Evolutionary conservation across 2,329 filamentous ascomycete genomes (phyloP).

Genomic region (Furcasterigmium furcatum): DNA sequence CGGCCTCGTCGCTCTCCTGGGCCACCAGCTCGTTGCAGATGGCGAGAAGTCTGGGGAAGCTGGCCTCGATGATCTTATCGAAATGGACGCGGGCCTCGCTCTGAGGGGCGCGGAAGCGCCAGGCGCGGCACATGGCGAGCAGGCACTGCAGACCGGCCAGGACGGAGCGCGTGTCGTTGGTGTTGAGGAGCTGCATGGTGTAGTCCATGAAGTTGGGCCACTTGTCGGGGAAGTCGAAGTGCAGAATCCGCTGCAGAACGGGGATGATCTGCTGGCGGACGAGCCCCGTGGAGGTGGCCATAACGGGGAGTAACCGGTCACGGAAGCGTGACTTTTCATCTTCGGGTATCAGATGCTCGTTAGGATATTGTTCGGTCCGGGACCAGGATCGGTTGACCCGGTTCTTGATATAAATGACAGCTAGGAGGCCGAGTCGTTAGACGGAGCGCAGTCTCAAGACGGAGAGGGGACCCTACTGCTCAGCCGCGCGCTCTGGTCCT

Average conservation of each 20-base stretch:
- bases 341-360: conserved; percentile 75
- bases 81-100: conserved; percentile 79
- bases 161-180: conserved; percentile 81
- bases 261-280: conserved; percentile 92
- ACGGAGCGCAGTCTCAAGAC: too few relatives aligned
- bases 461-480: conserved; percentile 71
- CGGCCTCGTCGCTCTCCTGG: conserved; percentile 89
- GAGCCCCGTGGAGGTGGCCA: conserved; percentile 75
- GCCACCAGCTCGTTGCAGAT: conserved; percentile 88
- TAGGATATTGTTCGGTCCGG: conserved; percentile 69
- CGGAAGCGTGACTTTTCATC: conserved; percentile 85
- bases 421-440: conserved; percentile 52
- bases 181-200: conserved; percentile 83
- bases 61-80: conserved; percentile 87
- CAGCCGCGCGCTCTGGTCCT: conserved; percentile 78
- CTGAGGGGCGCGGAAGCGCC: conserved; percentile 83
- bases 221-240: conserved; percentile 89
- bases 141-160: conserved; percentile 93
- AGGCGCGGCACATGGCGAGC: conserved; percentile 90
- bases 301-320: conserved; percentile 82
- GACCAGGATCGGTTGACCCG: conserved; percentile 92
- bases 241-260: conserved; percentile 91
- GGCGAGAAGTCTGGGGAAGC: conserved; percentile 81
- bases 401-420: conserved; percentile 97
- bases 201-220: conserved; percentile 96